Base-by-base conservation (phyloP, 257 asterid genomes). In the Solanum pimpinellifolium region DNA sequence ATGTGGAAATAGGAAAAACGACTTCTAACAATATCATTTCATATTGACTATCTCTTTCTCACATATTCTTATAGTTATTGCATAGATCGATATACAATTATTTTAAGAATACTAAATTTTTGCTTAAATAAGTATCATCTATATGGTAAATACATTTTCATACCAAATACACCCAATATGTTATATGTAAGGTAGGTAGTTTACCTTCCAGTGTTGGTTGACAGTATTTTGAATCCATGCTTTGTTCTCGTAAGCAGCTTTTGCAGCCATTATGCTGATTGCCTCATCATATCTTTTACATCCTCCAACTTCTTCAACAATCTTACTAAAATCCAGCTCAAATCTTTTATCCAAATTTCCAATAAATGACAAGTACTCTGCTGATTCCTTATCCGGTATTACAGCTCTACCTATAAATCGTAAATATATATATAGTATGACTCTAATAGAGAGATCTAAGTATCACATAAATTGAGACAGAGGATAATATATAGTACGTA, bases 231-330 rank as follows among this genome's bases (percentile, higher is more conserved):
- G 82, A 89, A 92, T 89, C 87, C 86, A 89, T 42, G 88, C 91
- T 10, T 86, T 66, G 88, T 95, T 95, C 88, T 95, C 98, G 37
- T 93, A 95, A 62, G 97, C 93, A 84, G 92, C 16, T 90, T 95
- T 93, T 8, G 97, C 93, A 27, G 97, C 95, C 97, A 93, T 89
- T 8, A 93, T 95, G 9, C 88, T 90, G 2, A 93, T 90, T 76
- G 89, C 49, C 4, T 92, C 90, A 25, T 88, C 85, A 70, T 93
- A 93, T 90, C 89, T 93, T 46, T 52, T 78, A 85, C 80, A 25
- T 59, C 68, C 87, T 81, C 89, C 91, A 16, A 90, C 93, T 81
- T 76, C 74, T 83, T 75, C 72, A 14, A 92, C 89, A 85, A 83
- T 90, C 84, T 83, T 89, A 91, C 89, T 94, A 92, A 92, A 87